Evolutionary conservation across 1,284 basidiomycete species (phyloP).

Genomic region (Mrakiaceae sp.): DNA sequence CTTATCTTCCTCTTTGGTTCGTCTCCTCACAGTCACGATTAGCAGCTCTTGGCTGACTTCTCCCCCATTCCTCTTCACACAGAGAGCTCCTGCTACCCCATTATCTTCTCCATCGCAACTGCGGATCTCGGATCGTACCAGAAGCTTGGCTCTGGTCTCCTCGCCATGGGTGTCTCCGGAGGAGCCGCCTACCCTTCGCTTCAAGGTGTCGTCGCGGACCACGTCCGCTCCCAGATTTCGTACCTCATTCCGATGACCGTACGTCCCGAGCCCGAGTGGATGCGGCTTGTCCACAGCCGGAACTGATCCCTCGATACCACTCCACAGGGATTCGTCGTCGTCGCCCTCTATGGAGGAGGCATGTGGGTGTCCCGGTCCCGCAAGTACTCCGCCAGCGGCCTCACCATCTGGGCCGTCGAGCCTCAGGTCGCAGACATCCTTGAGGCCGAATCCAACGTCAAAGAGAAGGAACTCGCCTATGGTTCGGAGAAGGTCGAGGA

Average conservation of each 20-base stretch:
- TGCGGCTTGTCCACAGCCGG: background rate
- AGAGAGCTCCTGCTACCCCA: slow-evolving; percentile 22
- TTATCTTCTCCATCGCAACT: slow-evolving; percentile 24
- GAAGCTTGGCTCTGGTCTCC: slow-evolving; percentile 25
- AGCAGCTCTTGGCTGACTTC: slow-evolving; percentile 24
- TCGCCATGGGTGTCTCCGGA: slow-evolving; percentile 18
- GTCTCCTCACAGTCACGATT: too few relatives aligned
- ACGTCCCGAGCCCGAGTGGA: background rate
- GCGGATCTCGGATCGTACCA: slow-evolving; percentile 25
- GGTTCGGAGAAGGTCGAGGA: too few relatives aligned
- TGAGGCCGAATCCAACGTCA: too few relatives aligned
- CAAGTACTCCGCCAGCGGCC: too few relatives aligned
- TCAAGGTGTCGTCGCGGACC: slow-evolving; percentile 23
- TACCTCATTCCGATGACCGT: slow-evolving; percentile 20
- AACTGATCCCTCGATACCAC: too few relatives aligned
- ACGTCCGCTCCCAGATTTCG: slow-evolving; percentile 18
- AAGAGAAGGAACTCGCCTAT: too few relatives aligned
- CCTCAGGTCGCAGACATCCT: too few relatives aligned
- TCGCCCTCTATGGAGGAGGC: too few relatives aligned
- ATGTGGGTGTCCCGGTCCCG: too few relatives aligned
- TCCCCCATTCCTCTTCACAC: too few relatives aligned
- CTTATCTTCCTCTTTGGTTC: slow-evolving; percentile 20
- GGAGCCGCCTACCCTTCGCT: slow-evolving; percentile 12
- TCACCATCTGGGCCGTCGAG: too few relatives aligned
- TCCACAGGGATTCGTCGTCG: too few relatives aligned